Conservation (phyloP, 2,329 filamentous ascomycete species). For the Ophiostoma triangulosporum region DNA sequence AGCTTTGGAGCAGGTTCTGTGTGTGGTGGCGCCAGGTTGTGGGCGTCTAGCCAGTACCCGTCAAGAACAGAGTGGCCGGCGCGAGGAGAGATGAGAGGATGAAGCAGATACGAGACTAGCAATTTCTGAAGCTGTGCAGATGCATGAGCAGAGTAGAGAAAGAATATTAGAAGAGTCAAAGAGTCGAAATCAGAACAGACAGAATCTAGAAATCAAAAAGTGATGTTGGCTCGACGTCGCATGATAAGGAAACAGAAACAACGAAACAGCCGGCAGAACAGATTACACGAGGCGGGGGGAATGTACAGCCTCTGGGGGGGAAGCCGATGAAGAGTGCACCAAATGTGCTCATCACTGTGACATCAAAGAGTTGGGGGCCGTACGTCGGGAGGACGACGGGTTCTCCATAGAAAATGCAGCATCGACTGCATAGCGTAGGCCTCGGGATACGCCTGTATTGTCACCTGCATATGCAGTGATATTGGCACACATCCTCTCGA, state of each 20-base stretch:
- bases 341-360: background rate
- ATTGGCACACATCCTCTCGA: no score
- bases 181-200: background rate
- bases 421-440: slow-evolving; percentile 1
- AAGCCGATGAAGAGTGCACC: background rate
- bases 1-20: slow-evolving; percentile 14
- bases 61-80: slow-evolving; percentile 6
- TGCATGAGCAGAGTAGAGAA: background rate
- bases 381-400: slow-evolving; percentile 3
- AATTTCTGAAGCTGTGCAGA: background rate
- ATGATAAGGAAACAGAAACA: background rate
- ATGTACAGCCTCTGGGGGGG: background rate
- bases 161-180: background rate
- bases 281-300: background rate
- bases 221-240: background rate
- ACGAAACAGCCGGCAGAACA: background rate
- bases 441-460: no score
- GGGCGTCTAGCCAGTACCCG: slow-evolving; percentile 8
- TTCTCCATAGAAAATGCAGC: slow-evolving; percentile 2
- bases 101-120: background rate
- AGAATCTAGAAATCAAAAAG: background rate
- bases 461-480: no score
- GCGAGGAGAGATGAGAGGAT: slow-evolving; percentile 12
- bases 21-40: slow-evolving; percentile 22
- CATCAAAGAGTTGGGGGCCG: background rate